Evolutionary conservation across 2,329 filamentous ascomycete species (phyloP).

Genomic region (Graphium sp.): DNA sequence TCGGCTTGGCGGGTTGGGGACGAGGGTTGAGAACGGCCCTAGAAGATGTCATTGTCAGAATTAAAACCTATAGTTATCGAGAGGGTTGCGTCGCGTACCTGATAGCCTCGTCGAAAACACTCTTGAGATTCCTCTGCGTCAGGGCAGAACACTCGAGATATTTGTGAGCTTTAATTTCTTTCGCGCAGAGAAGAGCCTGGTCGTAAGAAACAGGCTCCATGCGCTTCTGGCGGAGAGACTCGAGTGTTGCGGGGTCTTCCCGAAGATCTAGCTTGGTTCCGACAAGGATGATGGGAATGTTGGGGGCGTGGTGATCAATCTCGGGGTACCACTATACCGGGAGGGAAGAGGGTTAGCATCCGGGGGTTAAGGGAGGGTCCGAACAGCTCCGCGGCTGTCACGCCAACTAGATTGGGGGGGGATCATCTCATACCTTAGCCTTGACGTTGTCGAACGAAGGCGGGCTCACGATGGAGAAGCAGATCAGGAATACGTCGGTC

Average conservation of each 20-base stretch:
- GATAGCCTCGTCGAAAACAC: slow-evolving; percentile 96
- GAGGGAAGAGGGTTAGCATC: background rate
- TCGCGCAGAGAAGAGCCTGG: slow-evolving; percentile 73
- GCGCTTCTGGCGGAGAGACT: slow-evolving; percentile 73
- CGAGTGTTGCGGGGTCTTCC: slow-evolving; percentile 70
- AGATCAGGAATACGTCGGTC: slow-evolving; percentile 96
- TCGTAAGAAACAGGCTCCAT: slow-evolving; percentile 97
- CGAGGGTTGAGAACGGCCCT: slow-evolving; percentile 59
- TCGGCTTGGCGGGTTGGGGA: slow-evolving; percentile 37
- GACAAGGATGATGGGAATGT: slow-evolving; percentile 90
- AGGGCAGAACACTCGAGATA: slow-evolving; percentile 96
- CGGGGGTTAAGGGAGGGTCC: background rate
- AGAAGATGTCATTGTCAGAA: slow-evolving; percentile 12
- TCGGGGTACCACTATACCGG: slow-evolving; percentile 75
- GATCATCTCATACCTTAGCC: slow-evolving; percentile 57
- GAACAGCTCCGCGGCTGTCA: no score
- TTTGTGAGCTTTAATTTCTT: slow-evolving; percentile 91
- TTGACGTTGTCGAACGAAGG: slow-evolving; percentile 98
- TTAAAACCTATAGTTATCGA: no score
- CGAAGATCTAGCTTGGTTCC: slow-evolving; percentile 93
- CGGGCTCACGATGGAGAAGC: slow-evolving; percentile 95
- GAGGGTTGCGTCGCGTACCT: slow-evolving; percentile 41
- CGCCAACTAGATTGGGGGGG: no score
- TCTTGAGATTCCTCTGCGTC: slow-evolving; percentile 94
- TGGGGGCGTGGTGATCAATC: slow-evolving; percentile 90